A percentile compares a stretch with the other conserved stretches of the same genome.
Evolutionary conservation across 2,329 filamentous ascomycete genomes (phyloP).

Genomic region (Fusarium sp.): DNA sequence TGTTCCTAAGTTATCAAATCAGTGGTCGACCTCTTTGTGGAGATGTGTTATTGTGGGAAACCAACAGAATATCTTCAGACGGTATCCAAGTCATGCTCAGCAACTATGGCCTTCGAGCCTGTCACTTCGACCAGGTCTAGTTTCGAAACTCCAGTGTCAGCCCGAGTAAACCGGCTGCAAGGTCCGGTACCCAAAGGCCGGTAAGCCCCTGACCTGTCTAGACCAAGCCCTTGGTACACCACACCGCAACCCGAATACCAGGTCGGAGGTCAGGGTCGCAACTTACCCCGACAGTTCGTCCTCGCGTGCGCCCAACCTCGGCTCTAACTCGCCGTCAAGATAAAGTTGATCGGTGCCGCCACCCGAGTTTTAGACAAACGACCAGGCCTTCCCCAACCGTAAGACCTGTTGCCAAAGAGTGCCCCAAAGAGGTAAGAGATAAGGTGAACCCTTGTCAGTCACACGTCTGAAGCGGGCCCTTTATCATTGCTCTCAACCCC

Average conservation of each 20-base stretch:
- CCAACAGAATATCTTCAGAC: too few relatives aligned
- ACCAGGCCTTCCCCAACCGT: not conserved
- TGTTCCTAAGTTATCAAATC: too few relatives aligned
- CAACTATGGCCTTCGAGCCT: too few relatives aligned
- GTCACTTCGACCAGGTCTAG: too few relatives aligned
- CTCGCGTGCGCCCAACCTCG: not conserved
- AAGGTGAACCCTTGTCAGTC: conserved; percentile 12
- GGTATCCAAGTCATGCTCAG: too few relatives aligned
- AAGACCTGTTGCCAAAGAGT: not conserved
- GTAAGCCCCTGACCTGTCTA: too few relatives aligned
- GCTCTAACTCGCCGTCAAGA: not conserved
- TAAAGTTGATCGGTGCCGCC: not conserved
- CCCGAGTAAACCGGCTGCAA: too few relatives aligned
- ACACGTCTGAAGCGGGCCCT: not conserved
- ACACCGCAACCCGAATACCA: not conserved
- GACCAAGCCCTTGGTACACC: too few relatives aligned
- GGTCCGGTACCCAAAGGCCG: too few relatives aligned
- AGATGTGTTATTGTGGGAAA: too few relatives aligned
- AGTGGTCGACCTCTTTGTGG: too few relatives aligned
- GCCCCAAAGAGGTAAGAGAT: conserved; percentile 6
- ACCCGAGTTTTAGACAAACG: not conserved
- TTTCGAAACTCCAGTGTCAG: too few relatives aligned
- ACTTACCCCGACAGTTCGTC: not conserved
- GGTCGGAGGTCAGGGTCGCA: not conserved
- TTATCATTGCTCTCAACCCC: conserved; percentile 32